Evolutionary conservation across 495 filamentous ascomycete genomes (phyloP).

Genomic region (Paragyromitra xinjiangensis): DNA sequence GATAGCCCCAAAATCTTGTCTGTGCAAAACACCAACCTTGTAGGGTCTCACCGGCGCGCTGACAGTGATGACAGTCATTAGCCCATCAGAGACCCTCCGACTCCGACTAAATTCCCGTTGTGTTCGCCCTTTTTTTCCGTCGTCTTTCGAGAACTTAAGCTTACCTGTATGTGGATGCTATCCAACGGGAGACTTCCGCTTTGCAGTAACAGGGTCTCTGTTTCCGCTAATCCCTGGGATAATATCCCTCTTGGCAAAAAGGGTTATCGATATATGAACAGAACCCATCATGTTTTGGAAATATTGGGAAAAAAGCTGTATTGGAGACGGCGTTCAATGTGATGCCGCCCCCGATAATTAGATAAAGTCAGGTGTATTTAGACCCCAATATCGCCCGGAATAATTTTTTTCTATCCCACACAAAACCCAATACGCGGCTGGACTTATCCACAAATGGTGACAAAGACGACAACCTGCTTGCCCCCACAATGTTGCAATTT

Average conservation of each 20-base stretch:
- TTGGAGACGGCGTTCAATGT: not conserved
- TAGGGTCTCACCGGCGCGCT: constrained; percentile 39
- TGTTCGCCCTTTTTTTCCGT: not conserved
- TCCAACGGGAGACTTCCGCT: constrained; percentile 12
- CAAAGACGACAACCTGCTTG: constrained; percentile 1
- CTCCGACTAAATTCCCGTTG: constrained; percentile 16
- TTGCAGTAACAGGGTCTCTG: constrained; percentile 15
- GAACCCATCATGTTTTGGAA: constrained; percentile 2
- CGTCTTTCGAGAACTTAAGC: constrained; percentile 16
- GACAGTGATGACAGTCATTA: constrained; percentile 25
- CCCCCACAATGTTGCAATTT: constrained; percentile 22
- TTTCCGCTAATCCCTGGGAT: constrained; percentile 13
- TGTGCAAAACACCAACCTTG: constrained; percentile 43
- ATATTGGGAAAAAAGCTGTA: not conserved
- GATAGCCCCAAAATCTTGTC: constrained; percentile 28
- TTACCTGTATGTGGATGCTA: constrained; percentile 13
- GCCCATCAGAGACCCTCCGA: constrained; percentile 1
- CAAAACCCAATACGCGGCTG: not conserved
- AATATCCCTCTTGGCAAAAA: constrained; percentile 22
- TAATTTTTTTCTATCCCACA: not conserved
- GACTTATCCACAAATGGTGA: constrained; percentile 9
- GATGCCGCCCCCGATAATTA: constrained; percentile 14
- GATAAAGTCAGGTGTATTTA: constrained; percentile 11
- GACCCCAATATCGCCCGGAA: constrained; percentile 9
- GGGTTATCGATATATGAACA: constrained; percentile 1